Base-by-base conservation (phyloP, 2,329 filamentous ascomycete species). In the Ascocoryne sarcoides region DNA sequence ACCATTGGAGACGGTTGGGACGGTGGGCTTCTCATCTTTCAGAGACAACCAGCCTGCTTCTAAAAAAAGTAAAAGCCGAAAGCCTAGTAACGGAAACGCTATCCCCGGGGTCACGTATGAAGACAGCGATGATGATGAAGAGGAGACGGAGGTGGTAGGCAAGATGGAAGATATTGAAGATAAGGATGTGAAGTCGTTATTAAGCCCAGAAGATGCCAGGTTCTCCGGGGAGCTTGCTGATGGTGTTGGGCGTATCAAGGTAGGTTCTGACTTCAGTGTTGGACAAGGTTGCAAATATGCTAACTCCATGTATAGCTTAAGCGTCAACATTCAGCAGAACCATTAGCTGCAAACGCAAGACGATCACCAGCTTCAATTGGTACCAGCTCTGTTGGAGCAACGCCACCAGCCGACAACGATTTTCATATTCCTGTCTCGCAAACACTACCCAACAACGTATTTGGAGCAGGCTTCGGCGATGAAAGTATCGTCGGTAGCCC, bases 1-100 rank as follows among this genome's bases (percentile, higher is more conserved):
- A 2, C 88, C 89, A 0, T 69, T 96, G 16, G 93, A 93, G 60
- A 74, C 84, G 2, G 77, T 78, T n/a, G 88, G 89, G 18, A 90
- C 87, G 0, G 85, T 93, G 35, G 89, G 89, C 26, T 96, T 95
- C 60, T 82, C 87, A 3, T 77, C 84, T 10, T 95, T 95, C 67
- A 78, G 90, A 39, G 88, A 93, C 48, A 70, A 72, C 42, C 71
- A 76, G 30, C 64, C 70, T 12, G 71, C 76, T 39, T 60, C 68
- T 3, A 65, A 69, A 40, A 78, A 78, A 55, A 70, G 70, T 43
- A 81, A 80, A 59, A 62, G 68, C 2, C 67, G 70, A 44, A 81
- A 79, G 63, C 79, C 76, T 66, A 75, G 69, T 54, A 82, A 75
- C 42, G 79, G 76, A 32, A 75, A 71, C 38, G 60, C 62, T 7